Evolutionary conservation across 2,329 filamentous ascomycete species (phyloP).

Genomic region (Beauveria medogensis): DNA sequence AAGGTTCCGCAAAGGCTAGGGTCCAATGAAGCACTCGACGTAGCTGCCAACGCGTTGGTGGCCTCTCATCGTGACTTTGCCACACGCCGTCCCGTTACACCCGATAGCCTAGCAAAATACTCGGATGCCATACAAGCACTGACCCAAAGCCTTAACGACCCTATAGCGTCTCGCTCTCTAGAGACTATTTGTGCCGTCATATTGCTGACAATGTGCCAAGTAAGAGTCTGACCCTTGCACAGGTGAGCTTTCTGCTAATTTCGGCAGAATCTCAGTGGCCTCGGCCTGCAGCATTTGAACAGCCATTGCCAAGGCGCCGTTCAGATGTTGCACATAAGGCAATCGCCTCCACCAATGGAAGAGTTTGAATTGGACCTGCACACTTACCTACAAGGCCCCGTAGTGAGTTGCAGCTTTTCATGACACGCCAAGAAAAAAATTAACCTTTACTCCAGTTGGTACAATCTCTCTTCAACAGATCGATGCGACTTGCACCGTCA

Average conservation of each 20-base stretch:
- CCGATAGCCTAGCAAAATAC: background rate
- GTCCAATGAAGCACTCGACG: background rate
- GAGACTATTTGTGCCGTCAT: conserved; percentile 4
- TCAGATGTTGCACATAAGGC: background rate
- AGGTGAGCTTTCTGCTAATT: background rate
- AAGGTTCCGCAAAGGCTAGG: background rate
- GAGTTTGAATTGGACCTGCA: background rate
- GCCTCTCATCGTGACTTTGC: conserved; percentile 5
- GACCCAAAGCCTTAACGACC: background rate
- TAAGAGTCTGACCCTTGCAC: background rate
- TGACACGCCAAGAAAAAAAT: background rate
- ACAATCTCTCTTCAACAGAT: conserved; percentile 3
- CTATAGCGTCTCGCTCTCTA: background rate
- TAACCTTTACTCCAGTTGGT: background rate
- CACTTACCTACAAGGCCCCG: background rate
- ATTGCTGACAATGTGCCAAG: conserved; percentile 4
- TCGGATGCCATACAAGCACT: conserved; percentile 1
- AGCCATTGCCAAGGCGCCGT: conserved; percentile 8
- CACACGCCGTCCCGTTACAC: background rate
- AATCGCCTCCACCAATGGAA: background rate
- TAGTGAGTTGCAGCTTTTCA: background rate
- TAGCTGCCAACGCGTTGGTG: background rate
- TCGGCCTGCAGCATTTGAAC: conserved; percentile 2
- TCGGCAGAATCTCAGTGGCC: conserved; percentile 3
- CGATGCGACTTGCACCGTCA: background rate